A percentile compares a stretch with the other conserved stretches of the same genome.
These are phyloP conservation scores for Pythium rhizo-oryzae DNA, from an alignment of 352 stramenopile species.

Conservation along the genomic window DNA sequence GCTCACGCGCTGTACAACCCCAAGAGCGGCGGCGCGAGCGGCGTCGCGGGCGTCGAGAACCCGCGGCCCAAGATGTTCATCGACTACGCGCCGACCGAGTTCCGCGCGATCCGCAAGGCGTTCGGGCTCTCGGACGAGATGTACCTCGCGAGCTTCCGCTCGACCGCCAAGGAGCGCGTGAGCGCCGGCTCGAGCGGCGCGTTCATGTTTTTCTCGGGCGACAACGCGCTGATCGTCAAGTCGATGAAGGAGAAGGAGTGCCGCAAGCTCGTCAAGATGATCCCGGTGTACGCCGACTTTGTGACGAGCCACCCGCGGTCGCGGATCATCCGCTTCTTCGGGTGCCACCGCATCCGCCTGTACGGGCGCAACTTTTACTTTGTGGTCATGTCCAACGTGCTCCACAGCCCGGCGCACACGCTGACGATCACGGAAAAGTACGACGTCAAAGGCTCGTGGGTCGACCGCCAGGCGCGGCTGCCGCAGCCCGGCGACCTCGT, in stretches of 20 bases:
- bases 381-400: slow-evolving; percentile 79
- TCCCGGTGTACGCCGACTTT: slow-evolving; percentile 68
- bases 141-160: slow-evolving; percentile 73
- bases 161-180: slow-evolving; percentile 78
- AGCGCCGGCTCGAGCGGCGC: slow-evolving; percentile 79
- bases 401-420: slow-evolving; percentile 61
- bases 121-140: slow-evolving; percentile 70
- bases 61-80: slow-evolving; percentile 76
- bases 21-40: slow-evolving; percentile 31
- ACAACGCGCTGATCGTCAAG: slow-evolving; percentile 91
- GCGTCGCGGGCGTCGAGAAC: slow-evolving; percentile 32
- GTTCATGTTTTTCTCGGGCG: slow-evolving; percentile 93
- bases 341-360: slow-evolving; percentile 77
- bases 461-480: slow-evolving; percentile 56
- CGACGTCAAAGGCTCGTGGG: slow-evolving; percentile 78
- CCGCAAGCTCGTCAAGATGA: slow-evolving; percentile 69
- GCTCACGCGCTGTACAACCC: slow-evolving; percentile 38
- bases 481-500: slow-evolving; percentile 56
- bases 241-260: slow-evolving; percentile 81
- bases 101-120: slow-evolving; percentile 57
- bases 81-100: slow-evolving; percentile 72
- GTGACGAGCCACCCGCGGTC: slow-evolving; percentile 60
- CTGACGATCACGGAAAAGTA: slow-evolving; percentile 73
- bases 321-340: slow-evolving; percentile 86
- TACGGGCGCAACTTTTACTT: slow-evolving; percentile 86